Base-by-base conservation (phyloP, 352 stramenopile species). In the Phytophthora syringae region DNA sequence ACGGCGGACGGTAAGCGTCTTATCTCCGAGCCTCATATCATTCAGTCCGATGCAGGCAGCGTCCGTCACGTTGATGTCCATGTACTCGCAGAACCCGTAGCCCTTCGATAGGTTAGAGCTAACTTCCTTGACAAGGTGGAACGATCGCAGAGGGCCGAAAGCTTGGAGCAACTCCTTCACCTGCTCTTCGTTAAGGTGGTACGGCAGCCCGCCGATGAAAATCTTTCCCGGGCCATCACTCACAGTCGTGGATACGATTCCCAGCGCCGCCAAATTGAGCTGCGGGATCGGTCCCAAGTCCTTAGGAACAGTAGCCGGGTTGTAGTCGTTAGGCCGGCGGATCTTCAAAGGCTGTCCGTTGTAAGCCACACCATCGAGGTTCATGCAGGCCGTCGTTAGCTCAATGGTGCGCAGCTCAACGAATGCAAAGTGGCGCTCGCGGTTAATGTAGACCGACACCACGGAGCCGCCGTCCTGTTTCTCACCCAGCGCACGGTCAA, bases 11-110 rank as follows among this genome's bases (percentile, higher is more conserved):
- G 89, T 97, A 18, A 98, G 74, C 13, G 82, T 97, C 71, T 97
- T 96, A 61, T 98, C 94, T 40, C 91, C 88, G 48, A 98, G 74
- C 55, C 85, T 72, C 93, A 99, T 98, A 43, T 97, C 96, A 72
- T 99, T 98, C 21, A 99, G 77, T 10, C 96, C 97, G 21, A 97
- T 76, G 32, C 95, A 97, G 7, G 97, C 97, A 11, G 93, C 82
- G 52, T 97, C 86, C 15, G 96, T 99, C 21, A 98, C 82, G 28
- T 61, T 84, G 21, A 86, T 74, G 72, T 99, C 95, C 47, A 93
- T 74, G 80, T 98, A 99, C 74, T 99, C 97, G 40, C 97, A 98
- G 78, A 99, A 99, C 25, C 90, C 97, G 76, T 99, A 99, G 56
- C 98, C 98, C 76, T 99, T 99, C 21, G 85, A 98, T 25, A 92